Base-by-base conservation (phyloP, 2,329 filamentous ascomycete genomes). In the Trichothecium roseum region DNA sequence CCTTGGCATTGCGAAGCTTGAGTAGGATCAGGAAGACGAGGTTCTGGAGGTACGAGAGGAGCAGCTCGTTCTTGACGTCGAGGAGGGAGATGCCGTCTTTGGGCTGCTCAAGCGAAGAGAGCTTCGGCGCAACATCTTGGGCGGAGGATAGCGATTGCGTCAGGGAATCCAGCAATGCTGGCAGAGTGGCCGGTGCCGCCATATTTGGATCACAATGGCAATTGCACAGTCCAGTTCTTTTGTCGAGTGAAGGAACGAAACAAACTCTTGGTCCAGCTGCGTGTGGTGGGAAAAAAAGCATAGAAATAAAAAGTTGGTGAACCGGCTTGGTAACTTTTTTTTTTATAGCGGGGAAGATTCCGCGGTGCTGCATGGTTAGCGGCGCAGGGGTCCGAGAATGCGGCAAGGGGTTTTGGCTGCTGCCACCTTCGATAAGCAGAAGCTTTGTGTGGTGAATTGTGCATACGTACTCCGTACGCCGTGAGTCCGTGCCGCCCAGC, bases 41-140 rank as follows among this genome's bases (percentile, higher is more conserved):
- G 50, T 94, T 93, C 51, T 98, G 89, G 0, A 98, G 69, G 59
- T 98, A 98, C 4, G 89, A 89, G 28, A 98, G 78, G 14, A 98
- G 78, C n/a, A 98, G 72, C 55, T 98, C 91, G 60, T 93, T 96
- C 64, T 98, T 98, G 44, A 85, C 78, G 54, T 96, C 87, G 50
- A 98, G 79, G 1, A 98, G 76, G 1, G 91, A 95, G 39, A 98
- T 91, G 52, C 91, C 89, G 49, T 94, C 78, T 44, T 80, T 70
- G 2, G 84, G 81, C n/a, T 84, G 75, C 33, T 81, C 64, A 40
- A 93, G 72, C 12, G 66, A 57, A n/a, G 68, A 55, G 14, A 77
- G 55, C 33, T 74, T 73, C 0, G 81, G 75, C 0, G 80, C 69
- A 5, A 80, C 77, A 39, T 87, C 76, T 31, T 81, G 68, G 0